These are phyloP conservation scores for Laguncularia racemosa DNA, from an alignment of 345 rosid genomes.

Conservation along the genomic window DNA sequence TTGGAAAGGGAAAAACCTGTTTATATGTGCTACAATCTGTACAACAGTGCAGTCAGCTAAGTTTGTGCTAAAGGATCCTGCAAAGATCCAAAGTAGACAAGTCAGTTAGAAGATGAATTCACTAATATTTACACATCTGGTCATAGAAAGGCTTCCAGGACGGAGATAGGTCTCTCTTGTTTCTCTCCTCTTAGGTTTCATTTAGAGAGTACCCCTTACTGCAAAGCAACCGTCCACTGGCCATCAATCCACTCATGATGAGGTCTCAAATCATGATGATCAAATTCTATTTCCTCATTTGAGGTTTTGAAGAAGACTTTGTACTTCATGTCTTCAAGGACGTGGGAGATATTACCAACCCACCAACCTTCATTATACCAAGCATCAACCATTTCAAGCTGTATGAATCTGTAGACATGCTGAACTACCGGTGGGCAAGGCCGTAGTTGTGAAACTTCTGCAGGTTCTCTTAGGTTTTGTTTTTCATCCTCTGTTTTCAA, in stretches of 20 bases:
- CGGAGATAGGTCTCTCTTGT: no score
- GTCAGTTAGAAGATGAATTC: no score
- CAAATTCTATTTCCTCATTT: conserved; percentile 32
- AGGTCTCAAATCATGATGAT: conserved; percentile 34
- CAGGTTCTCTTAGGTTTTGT: conserved; percentile 29
- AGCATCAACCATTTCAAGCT: conserved; percentile 29
- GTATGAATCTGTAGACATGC: conserved; percentile 3
- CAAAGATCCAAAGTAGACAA: no score
- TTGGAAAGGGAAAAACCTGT: no score
- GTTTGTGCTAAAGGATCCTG: no score
- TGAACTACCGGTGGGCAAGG: conserved; percentile 29
- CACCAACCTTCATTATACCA: conserved; percentile 59
- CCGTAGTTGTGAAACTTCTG: conserved; percentile 22
- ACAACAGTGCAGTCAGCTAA: no score
- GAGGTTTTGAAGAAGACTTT: conserved; percentile 26
- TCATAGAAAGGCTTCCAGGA: no score
- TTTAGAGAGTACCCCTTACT: conserved; percentile 10
- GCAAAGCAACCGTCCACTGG: conserved; percentile 22
- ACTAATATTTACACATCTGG: no score
- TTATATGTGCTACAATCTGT: no score
- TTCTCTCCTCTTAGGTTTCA: no score
- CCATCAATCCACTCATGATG: conserved; percentile 40
- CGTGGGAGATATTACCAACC: conserved; percentile 25
- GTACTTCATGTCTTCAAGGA: conserved; percentile 15
- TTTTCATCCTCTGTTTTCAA: conserved; percentile 29